Evolutionary conservation across 768 basidiomycete species (phyloP), one percentile per base, ranked within the genome.

Genomic region (Termitomyces sp.): DNA sequence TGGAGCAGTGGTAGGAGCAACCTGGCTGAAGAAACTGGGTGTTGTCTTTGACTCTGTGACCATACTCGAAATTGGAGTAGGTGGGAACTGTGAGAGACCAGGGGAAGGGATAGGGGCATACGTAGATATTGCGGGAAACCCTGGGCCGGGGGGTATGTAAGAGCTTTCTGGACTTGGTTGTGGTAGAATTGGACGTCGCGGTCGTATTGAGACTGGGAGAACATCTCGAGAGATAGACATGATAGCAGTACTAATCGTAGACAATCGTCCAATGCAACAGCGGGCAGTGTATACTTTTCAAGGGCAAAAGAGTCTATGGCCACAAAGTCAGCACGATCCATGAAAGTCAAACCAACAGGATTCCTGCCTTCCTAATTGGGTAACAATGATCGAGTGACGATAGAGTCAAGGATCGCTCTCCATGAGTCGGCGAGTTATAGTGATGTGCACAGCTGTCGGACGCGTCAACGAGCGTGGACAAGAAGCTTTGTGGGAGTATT

Each of bases 1-100:
- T 40, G 55, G 50, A 28, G 30, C 9, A 51, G 44, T 46, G 6
- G 68, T 70, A 51, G 74, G 46, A 43, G 71, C 0, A 53, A 28
- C 50, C 50, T 51, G 50, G 40, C 40, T 41, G 38, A 14, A 30
- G 3, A 40, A 26, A 38, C 5, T 28, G 38, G 38, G 30, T 19
- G 26, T n/a, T 19, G 50, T 30, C 28, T 50, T 38, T n/a, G 37
- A 50, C 10, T n/a, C n/a, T 8, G 52, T 43, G n/a, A 43, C 30
- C n/a, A 33, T 21, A 23, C 41, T 43, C 11, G 19, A 30, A 15
- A n/a, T 44, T 12, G 55, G 48, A 30, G 23, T 44, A n/a, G 46
- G 12, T 31, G 48, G 14, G 23, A 14, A 35, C 19, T 50, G 43
- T 5, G 45, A 50, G 23, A 50, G 30, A 30, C 47, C 42, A 41